Percentiles rank a stretch among this genome's conserved stretches.
phyloP scores from a whole-genome alignment of 1,139 yeast species.

The Spathaspora sp. region DNA sequence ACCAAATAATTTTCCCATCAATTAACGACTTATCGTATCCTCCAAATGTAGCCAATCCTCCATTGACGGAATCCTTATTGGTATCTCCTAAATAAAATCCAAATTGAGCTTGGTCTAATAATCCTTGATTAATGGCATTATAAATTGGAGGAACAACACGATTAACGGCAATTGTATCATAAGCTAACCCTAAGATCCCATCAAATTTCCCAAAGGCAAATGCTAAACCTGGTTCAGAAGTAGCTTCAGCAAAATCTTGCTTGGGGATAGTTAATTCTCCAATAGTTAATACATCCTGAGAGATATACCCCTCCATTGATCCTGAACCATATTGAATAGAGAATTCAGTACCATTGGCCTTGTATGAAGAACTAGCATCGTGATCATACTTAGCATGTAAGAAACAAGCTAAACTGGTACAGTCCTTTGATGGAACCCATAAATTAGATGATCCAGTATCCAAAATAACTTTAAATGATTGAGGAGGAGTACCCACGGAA shows the following conservation, averaged over 20 bases:
- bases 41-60: constrained; percentile 94
- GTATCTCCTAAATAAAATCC: constrained; percentile 88
- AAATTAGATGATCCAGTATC: constrained; percentile 96
- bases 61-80: constrained; percentile 60
- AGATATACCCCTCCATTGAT: constrained; percentile 84
- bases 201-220: constrained; percentile 98
- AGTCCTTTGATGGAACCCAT: constrained; percentile 92
- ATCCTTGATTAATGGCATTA: constrained; percentile 78
- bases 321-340: constrained; percentile 92
- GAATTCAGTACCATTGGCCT: constrained; percentile 82
- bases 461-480: constrained; percentile 81
- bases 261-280: constrained; percentile 83
- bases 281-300: constrained; percentile 74
- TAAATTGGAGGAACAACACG: constrained; percentile 90
- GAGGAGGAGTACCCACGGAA: constrained; percentile 88
- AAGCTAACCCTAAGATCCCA: constrained; percentile 93
- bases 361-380: constrained; percentile 72
- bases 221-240: constrained; percentile 95
- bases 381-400: constrained; percentile 90
- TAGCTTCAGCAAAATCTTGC: constrained; percentile 96
- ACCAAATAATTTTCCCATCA: constrained; percentile 83
- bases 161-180: constrained; percentile 86
- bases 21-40: constrained; percentile 78
- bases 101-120: constrained; percentile 80
- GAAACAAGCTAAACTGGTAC: constrained; percentile 93